These are phyloP conservation scores for Metschnikowia vanudenii DNA, from an alignment of 805 yeast species.

Conservation along the genomic window DNA sequence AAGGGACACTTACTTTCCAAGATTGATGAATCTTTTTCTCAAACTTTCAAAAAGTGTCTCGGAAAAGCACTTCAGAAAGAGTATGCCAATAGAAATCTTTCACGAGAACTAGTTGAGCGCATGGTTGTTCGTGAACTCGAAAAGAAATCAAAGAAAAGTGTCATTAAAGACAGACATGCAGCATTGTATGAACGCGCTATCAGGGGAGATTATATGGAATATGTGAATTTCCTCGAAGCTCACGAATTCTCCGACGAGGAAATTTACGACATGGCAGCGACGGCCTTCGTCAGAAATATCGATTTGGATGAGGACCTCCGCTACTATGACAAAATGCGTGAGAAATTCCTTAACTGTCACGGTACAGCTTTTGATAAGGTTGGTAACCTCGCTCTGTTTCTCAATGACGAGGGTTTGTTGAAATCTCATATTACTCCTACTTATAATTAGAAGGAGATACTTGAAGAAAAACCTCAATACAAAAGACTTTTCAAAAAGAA, in stretches of 20 bases:
- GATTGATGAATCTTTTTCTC: conserved; percentile 6
- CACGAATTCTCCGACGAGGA: conserved; percentile 6
- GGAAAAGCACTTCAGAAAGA: conserved; percentile 1
- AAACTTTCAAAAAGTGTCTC: conserved; percentile 5
- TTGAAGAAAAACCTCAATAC: conserved; percentile 2
- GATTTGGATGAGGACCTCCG: conserved; percentile 6
- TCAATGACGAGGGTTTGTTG: not conserved
- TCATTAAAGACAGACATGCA: conserved; percentile 3
- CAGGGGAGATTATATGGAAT: conserved; percentile 1
- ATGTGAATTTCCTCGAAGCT: conserved; percentile 4
- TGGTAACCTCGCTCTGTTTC: not conserved
- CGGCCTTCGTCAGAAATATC: conserved; percentile 5
- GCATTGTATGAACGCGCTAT: conserved; percentile 4
- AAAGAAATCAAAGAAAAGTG: not conserved
- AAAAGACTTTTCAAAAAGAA: conserved; percentile 1
- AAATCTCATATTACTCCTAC: not conserved
- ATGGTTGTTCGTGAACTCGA: conserved; percentile 3
- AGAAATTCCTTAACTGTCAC: not conserved
- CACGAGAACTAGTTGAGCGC: conserved; percentile 2
- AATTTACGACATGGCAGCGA: conserved; percentile 3
- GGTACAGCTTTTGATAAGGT: not conserved
- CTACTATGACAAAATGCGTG: conserved; percentile 1
- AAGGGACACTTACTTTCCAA: not conserved
- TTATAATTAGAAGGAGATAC: not conserved
- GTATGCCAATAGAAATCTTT: conserved; percentile 6